Evolutionary conservation across 352 stramenopile species (phyloP).

Genomic region (Phytophthora hibernalis): DNA sequence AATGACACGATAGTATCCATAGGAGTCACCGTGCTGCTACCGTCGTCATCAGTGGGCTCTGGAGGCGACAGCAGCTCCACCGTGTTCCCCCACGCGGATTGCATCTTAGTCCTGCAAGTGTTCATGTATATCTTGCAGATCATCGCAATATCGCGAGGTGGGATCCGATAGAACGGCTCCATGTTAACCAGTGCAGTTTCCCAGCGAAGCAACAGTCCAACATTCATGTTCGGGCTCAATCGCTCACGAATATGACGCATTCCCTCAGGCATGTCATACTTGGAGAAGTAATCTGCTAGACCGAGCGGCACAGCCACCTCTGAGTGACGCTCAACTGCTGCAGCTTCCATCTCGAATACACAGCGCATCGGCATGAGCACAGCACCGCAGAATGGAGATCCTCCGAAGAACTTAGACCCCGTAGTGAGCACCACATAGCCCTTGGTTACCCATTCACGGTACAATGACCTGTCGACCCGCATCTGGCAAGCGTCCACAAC

Average conservation of each 20-base stretch:
- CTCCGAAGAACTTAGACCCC: slow-evolving; percentile 90
- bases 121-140: slow-evolving; percentile 73
- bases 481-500: slow-evolving; percentile 91
- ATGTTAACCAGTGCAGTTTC: slow-evolving; percentile 82
- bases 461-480: slow-evolving; percentile 65
- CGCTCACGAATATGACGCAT: slow-evolving; percentile 73
- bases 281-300: slow-evolving; percentile 87
- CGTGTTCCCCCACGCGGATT: slow-evolving; percentile 49
- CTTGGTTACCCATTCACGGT: slow-evolving; percentile 66
- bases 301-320: slow-evolving; percentile 74
- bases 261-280: slow-evolving; percentile 70
- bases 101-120: slow-evolving; percentile 56
- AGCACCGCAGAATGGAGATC: slow-evolving; percentile 85
- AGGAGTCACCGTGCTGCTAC: slow-evolving; percentile 35
- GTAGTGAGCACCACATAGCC: slow-evolving; percentile 85
- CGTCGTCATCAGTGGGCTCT: slow-evolving; percentile 20
- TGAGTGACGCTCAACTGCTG: slow-evolving; percentile 57
- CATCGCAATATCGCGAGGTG: slow-evolving; percentile 44
- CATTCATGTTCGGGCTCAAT: slow-evolving; percentile 73
- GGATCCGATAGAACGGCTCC: slow-evolving; percentile 78
- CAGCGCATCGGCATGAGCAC: slow-evolving; percentile 83
- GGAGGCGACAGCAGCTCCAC: slow-evolving; percentile 52
- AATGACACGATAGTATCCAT: slow-evolving; percentile 87
- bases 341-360: slow-evolving; percentile 83
- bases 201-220: slow-evolving; percentile 82